Percentiles rank a stretch among this genome's conserved stretches.
These are phyloP conservation scores for Homolaphlyctis polyrhiza DNA, from an alignment of 371 early-diverging fungal species.

Conservation along the genomic window DNA sequence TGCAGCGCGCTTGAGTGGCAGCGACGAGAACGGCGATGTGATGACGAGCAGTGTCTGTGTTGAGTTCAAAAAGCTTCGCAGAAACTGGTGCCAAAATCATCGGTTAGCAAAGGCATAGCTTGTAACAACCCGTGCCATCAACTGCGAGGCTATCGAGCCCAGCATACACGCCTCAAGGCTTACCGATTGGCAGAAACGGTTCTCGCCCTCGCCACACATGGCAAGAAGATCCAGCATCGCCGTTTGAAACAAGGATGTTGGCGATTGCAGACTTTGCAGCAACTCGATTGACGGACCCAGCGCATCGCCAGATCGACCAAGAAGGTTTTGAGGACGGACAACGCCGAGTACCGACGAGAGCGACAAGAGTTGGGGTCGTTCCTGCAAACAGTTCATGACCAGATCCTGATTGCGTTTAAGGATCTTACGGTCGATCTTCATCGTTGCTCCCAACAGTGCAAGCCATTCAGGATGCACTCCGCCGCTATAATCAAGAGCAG, in stretches of 20 bases:
- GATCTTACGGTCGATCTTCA: slow-evolving; percentile 42
- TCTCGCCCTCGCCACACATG: slow-evolving; percentile 48
- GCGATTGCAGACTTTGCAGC: background rate
- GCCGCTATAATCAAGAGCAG: slow-evolving; percentile 35
- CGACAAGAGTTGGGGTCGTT: slow-evolving; percentile 36
- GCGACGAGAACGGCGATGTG: background rate
- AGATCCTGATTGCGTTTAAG: slow-evolving; percentile 43
- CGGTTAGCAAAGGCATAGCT: no score
- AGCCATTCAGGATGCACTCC: slow-evolving; percentile 38
- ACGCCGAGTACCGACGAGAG: slow-evolving; percentile 15
- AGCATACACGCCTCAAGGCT: slow-evolving; percentile 24
- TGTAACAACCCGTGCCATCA: no score
- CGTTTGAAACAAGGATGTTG: background rate
- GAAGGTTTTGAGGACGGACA: no score
- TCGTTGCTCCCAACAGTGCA: slow-evolving; percentile 25
- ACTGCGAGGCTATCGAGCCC: no score
- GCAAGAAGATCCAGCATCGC: slow-evolving; percentile 34
- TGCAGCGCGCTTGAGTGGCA: background rate
- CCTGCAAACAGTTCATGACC: slow-evolving; percentile 42
- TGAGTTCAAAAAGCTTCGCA: background rate
- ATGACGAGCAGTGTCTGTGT: background rate
- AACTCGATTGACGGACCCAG: background rate
- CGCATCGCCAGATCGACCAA: no score
- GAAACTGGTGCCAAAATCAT: no score
- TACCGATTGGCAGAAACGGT: slow-evolving; percentile 46